Base-by-base conservation (phyloP, 1,284 basidiomycete genomes). In the Malassezia psittaci region DNA sequence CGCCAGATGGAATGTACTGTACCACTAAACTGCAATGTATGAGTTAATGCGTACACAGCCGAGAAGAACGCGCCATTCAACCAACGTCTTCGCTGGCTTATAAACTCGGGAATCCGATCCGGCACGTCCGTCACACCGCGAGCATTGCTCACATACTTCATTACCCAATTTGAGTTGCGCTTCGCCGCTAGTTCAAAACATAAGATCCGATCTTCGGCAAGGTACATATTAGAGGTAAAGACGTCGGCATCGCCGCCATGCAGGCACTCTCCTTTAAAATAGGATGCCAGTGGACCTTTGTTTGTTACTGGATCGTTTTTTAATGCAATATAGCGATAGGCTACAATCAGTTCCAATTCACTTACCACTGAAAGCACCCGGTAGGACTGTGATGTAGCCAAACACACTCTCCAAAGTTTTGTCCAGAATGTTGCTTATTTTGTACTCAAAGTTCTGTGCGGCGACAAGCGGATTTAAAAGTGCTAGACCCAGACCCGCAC, bases 301-400 rank as follows among this genome's bases (percentile, higher is more conserved):
- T 90, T 90, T 3, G 49, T 51, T 12, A 76, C 79, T 5, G 77
- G 68, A 63, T 93, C 88, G 69, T 96, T 93, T 75, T 89, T 86
- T 53, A 96, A 75, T 5, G 90, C 90, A 56, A 89, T 88, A 76
- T 90, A 91, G 52, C 72, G 63, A 50, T 70, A 75, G 2, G 90
- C 90, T 54, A 85, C 3, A 24, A 33, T 38, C 6, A 21, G 34
- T 15, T 5, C 11, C 0, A 11, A 10, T 5, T 6, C 8, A 48
- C 46, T 21, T 48, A 48, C 46, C 49, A 34, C 39, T 88, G 76
- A 94, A 94, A 3, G 90, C 90, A 61, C 90, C 90, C 2, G 90
- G 90, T 44, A 94, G 76, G 36, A 94, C 89, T 0, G 86, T 86
- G 71, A 94, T 93, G 74, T 91, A 93, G 8, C 90, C 90, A 75